Base-by-base conservation (phyloP, 805 yeast genomes). In the Jamesozyma gamospora region DNA sequence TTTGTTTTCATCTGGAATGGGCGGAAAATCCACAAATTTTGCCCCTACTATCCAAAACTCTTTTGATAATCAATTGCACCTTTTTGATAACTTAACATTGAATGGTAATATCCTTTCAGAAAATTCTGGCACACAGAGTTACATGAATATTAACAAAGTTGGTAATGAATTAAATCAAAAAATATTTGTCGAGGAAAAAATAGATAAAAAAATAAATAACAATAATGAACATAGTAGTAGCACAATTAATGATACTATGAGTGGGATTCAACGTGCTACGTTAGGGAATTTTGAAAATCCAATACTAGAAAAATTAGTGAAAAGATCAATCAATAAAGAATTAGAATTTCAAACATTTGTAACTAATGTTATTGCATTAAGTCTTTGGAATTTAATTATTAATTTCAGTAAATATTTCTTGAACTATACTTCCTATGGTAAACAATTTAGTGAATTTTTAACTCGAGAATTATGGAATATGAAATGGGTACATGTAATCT, bases 291-390 rank as follows among this genome's bases (percentile, higher is more conserved):
- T 47, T 41, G 63, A 58, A 45, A 58, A 50, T 38, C 62, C 62
- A 12, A 48, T 51, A 6, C 37, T 62, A 18, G 34, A 43, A 6
- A 51, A 52, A 34, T 48, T 65, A 21, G 58, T 63, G 21, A 44
- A 51, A 10, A 51, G 69, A 38, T 55, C 66, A 13, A 59, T 66
- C 7, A 69, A 67, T 41, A 69, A 66, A 44, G 73, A 69, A 46
- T 50, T 58, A 8, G 66, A 64, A 38, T 48, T 65, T 4, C 58
- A 55, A 40, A 55, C 53, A 19, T 52, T 65, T 8, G 45, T 67
- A 4, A 47, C 54, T 2, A 69, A 67, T 44, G 34, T 59, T 24
- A 41, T 64, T 9, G 45, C 56, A 1, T 43, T 66, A 19, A 50
- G 63, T 24, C 36, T 58, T 6, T 50, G 61, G 38, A 60, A 56